Conservation (phyloP, 1,139 yeast genomes). For the Nematodospora anomalae region DNA sequence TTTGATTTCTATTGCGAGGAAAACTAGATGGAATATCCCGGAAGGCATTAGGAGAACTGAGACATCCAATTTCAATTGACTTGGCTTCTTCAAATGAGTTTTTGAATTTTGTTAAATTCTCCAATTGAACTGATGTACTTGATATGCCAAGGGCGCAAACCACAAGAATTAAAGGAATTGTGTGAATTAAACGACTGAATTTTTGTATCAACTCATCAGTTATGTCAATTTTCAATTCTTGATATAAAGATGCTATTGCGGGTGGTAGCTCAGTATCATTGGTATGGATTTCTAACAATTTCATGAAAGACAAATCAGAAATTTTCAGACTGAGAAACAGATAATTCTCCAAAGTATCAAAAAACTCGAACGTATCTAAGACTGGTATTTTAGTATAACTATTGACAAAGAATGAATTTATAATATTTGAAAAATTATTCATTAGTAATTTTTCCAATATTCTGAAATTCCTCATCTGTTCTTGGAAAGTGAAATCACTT, state of each 20-base stretch:
- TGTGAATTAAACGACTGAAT: constrained; percentile 23
- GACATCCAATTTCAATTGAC: constrained; percentile 20
- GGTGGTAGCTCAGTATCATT: constrained; percentile 10
- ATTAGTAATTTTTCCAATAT: constrained; percentile 24
- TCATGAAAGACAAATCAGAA: constrained; percentile 23
- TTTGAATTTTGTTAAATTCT: constrained; percentile 31
- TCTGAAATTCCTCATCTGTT: constrained; percentile 18
- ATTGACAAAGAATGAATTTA: constrained; percentile 36
- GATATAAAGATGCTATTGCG: constrained; percentile 17
- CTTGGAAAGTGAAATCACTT: constrained; percentile 14
- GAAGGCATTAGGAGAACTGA: constrained; percentile 12
- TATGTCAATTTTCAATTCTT: constrained; percentile 21
- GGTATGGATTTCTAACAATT: constrained; percentile 22
- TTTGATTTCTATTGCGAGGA: constrained; percentile 22
- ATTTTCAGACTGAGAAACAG: constrained; percentile 23
- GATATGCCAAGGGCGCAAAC: constrained; percentile 38
- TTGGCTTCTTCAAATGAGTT: constrained; percentile 32
- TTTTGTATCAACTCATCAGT: constrained; percentile 22
- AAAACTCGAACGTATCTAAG: constrained; percentile 29
- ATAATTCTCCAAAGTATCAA: constrained; percentile 33
- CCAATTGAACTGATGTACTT: constrained; percentile 34
- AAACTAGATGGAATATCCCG: constrained; percentile 16
- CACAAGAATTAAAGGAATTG: constrained; percentile 30
- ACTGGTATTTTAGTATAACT: constrained; percentile 39
- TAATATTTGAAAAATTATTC: constrained; percentile 20